phyloP scores from a whole-genome alignment of 1,139 yeast species.

The Suhomyces maxii region DNA sequence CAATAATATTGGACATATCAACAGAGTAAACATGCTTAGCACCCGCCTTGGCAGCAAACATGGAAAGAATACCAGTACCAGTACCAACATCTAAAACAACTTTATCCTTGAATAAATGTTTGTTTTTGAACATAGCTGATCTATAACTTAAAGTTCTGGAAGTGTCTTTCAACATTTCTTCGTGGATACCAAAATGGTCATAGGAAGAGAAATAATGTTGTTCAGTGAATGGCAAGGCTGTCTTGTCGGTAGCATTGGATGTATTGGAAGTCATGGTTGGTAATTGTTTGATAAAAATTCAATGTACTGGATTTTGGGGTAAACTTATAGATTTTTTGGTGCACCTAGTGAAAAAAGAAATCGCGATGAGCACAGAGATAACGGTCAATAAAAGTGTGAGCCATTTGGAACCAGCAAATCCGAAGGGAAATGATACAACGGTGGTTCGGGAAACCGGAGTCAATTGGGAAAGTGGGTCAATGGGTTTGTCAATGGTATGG shows the following conservation, averaged over 20 bases:
- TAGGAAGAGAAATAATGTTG: conserved; percentile 94
- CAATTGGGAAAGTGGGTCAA: too few relatives aligned
- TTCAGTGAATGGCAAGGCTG: conserved; percentile 61
- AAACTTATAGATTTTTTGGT: not conserved
- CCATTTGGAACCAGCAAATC: too few relatives aligned
- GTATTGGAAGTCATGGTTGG: conserved; percentile 9
- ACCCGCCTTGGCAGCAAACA: conserved; percentile 98
- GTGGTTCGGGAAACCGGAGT: too few relatives aligned
- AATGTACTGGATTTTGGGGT: not conserved
- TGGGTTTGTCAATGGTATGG: too few relatives aligned
- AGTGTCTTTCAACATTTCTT: conserved; percentile 96
- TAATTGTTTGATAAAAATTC: not conserved
- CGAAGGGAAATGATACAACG: too few relatives aligned
- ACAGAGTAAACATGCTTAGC: conserved; percentile 97
- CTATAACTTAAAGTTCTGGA: conserved; percentile 91
- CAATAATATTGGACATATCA: conserved; percentile 95
- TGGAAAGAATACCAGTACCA: conserved; percentile 94
- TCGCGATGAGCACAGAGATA: conserved; percentile 8
- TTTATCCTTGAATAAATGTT: conserved; percentile 86
- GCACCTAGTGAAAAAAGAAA: conserved; percentile 5
- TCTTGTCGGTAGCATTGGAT: conserved; percentile 50
- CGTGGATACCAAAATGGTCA: conserved; percentile 97
- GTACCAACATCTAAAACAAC: conserved; percentile 98
- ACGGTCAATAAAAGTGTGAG: not conserved
- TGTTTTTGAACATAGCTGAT: conserved; percentile 89